Conservation (phyloP, 2,329 filamentous ascomycete species). For the Diaporthe sp. region DNA sequence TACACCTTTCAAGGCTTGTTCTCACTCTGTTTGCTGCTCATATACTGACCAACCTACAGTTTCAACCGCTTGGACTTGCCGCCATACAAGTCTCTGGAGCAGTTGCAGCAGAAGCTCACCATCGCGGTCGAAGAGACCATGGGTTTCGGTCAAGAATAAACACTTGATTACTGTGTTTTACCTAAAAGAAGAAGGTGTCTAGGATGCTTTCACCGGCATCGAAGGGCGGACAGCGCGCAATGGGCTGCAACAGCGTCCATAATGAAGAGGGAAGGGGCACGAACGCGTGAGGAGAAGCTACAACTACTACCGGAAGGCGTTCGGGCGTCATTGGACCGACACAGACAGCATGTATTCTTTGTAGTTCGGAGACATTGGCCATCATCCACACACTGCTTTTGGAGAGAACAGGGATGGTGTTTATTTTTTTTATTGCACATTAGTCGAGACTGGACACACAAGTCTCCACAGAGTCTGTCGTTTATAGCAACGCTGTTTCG, state of each 20-base stretch:
- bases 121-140: slow-evolving; percentile 99
- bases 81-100: slow-evolving; percentile 89
- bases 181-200: background rate
- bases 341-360: slow-evolving; percentile 35
- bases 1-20: slow-evolving; percentile 42
- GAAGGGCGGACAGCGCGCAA: background rate
- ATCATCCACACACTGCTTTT: slow-evolving; percentile 18
- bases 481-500: slow-evolving; percentile 34
- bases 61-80: slow-evolving; percentile 98
- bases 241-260: background rate
- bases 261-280: background rate
- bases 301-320: slow-evolving; percentile 33
- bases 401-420: slow-evolving; percentile 1
- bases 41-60: slow-evolving; percentile 58
- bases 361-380: slow-evolving; percentile 19
- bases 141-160: slow-evolving; percentile 96
- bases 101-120: slow-evolving; percentile 88
- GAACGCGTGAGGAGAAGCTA: background rate
- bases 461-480: slow-evolving; percentile 36
- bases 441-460: slow-evolving; percentile 10
- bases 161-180: background rate
- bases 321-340: slow-evolving; percentile 36
- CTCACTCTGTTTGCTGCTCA: too few relatives aligned
- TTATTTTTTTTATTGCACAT: background rate
- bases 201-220: background rate